Conservation (phyloP, 2,329 filamentous ascomycete genomes). For the Xylaria sp. region DNA sequence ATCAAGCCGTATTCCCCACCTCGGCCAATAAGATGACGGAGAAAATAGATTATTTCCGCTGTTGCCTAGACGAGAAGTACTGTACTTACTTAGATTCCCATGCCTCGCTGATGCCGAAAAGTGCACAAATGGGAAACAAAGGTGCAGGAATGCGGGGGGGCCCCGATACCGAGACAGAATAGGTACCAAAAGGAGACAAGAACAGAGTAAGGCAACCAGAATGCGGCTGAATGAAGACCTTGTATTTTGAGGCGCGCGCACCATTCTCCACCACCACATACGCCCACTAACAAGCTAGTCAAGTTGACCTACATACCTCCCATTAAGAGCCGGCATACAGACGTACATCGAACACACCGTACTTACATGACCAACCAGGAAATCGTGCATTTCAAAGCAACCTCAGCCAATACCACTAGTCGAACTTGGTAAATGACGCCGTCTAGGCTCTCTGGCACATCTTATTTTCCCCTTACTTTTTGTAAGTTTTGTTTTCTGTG, state of each 20-base stretch:
- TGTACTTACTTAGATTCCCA: neutral
- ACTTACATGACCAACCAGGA: neutral
- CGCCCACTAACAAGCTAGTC: no score
- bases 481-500: neutral
- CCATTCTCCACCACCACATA: slow-evolving; percentile 6
- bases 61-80: slow-evolving; percentile 16
- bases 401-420: neutral
- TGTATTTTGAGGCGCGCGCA: no score
- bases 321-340: slow-evolving; percentile 5
- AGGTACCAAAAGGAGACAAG: neutral
- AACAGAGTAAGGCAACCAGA: slow-evolving; percentile 25
- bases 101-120: slow-evolving; percentile 1
- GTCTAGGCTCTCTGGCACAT: neutral
- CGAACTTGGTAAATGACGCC: neutral
- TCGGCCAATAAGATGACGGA: slow-evolving; percentile 10
- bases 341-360: neutral
- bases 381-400: slow-evolving; percentile 1
- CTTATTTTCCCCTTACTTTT: neutral
- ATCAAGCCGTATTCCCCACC: slow-evolving; percentile 8
- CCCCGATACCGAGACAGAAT: neutral
- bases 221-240: slow-evolving; percentile 21
- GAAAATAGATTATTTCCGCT: slow-evolving; percentile 6
- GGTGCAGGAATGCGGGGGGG: neutral
- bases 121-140: slow-evolving; percentile 32
- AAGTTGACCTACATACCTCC: neutral